These are phyloP conservation scores for Thuidium tamariscinum DNA, from an alignment of 225 moss, liverwort and hornwort species.

Conservation along the genomic window DNA sequence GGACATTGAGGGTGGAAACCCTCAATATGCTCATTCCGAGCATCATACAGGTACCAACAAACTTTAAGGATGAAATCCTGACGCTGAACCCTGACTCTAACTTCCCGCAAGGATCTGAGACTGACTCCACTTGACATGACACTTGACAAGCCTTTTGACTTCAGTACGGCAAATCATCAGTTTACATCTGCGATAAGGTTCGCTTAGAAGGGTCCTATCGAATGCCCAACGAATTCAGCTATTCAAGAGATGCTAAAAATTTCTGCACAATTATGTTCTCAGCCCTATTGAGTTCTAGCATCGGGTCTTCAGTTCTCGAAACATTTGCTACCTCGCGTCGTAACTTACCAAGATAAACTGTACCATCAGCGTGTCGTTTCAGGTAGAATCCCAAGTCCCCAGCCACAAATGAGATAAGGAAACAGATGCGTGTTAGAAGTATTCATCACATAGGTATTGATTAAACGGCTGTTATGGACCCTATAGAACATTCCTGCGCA, in stretches of 20 bases:
- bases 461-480: background rate
- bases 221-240: background rate
- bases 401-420: conserved; percentile 4
- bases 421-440: conserved; percentile 5
- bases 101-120: background rate
- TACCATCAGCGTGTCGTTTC: conserved; percentile 3
- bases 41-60: background rate
- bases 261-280: background rate
- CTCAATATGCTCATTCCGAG: background rate
- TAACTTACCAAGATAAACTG: conserved; percentile 46
- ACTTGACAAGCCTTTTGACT: background rate
- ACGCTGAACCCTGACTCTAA: background rate
- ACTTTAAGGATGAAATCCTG: background rate
- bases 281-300: background rate
- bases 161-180: background rate
- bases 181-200: background rate
- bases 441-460: background rate
- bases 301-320: background rate
- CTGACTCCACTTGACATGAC: background rate
- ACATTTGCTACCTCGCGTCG: background rate
- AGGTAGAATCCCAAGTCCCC: conserved; percentile 18
- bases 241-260: background rate
- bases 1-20: background rate
- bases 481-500: background rate
- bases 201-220: background rate